Conservation (phyloP, 1,284 basidiomycete genomes). For the Microbotryum scabiosae region DNA sequence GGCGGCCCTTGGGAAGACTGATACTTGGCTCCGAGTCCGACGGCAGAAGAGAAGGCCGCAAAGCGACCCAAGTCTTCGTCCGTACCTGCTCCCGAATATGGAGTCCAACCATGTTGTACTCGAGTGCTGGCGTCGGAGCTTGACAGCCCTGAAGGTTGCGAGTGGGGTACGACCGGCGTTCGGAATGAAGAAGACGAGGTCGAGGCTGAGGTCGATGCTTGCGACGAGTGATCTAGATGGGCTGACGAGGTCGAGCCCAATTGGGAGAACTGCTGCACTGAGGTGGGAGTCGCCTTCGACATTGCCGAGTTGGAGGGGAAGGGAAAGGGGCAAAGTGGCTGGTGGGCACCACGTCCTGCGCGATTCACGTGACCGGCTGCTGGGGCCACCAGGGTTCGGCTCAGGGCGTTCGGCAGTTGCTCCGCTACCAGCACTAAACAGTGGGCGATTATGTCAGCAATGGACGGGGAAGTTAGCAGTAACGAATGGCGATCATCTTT, state of each 20-base stretch:
- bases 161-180: too few species aligned
- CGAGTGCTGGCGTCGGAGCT: neutral
- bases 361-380: too few species aligned
- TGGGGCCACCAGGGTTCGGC: too few species aligned
- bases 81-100: neutral
- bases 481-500: too few species aligned
- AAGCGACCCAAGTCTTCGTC: slow-evolving; percentile 20
- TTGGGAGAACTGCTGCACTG: slow-evolving; percentile 1
- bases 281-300: neutral
- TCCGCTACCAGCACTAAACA: too few species aligned
- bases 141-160: neutral
- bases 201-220: neutral
- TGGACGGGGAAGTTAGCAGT: too few species aligned
- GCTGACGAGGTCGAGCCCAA: neutral
- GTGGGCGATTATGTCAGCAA: too few species aligned
- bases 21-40: neutral
- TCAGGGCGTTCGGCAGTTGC: too few species aligned
- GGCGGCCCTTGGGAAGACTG: neutral
- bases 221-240: slow-evolving; percentile 1
- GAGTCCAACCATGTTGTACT: neutral
- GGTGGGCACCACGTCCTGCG: too few species aligned
- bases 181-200: neutral
- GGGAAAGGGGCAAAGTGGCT: too few species aligned
- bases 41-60: neutral
- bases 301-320: neutral